These are phyloP conservation scores for Vicia villosa DNA, from an alignment of 306 rosid genomes.

Conservation along the genomic window DNA sequence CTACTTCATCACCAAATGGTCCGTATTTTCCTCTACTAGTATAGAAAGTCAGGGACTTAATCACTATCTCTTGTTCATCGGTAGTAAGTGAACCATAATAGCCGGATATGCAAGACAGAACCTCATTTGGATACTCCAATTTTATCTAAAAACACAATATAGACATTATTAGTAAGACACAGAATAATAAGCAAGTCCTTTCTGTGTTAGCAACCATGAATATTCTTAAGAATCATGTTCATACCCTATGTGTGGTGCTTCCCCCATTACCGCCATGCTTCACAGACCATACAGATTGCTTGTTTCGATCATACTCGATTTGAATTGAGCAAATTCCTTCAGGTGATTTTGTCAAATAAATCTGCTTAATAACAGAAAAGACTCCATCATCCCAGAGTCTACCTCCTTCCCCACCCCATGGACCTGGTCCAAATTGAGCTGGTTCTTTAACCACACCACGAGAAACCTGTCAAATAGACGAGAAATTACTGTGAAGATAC, in stretches of 20 bases:
- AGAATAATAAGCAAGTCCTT: not conserved
- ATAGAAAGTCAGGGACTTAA: constrained; percentile 69
- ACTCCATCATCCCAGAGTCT: constrained; percentile 96
- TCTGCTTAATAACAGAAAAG: constrained; percentile 76
- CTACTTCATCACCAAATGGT: constrained; percentile 86
- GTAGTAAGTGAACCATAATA: constrained; percentile 57
- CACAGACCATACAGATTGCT: constrained; percentile 88
- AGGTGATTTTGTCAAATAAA: constrained; percentile 65
- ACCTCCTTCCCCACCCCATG: constrained; percentile 99
- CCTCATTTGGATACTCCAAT: constrained; percentile 86
- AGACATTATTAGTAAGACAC: not conserved
- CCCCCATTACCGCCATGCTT: constrained; percentile 88
- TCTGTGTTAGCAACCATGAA: constrained; percentile 22
- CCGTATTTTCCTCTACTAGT: constrained; percentile 86
- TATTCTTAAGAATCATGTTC: constrained; percentile 1
- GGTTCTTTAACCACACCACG: constrained; percentile 78
- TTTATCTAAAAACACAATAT: constrained; percentile 56
- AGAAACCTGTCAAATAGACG: constrained; percentile 45
- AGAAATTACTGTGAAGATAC: not conserved
- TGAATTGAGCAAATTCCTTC: constrained; percentile 84
- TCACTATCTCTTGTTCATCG: constrained; percentile 50
- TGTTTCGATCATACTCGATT: constrained; percentile 82
- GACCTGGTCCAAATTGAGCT: constrained; percentile 91
- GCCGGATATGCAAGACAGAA: constrained; percentile 72
- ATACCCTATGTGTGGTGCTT: constrained; percentile 62